Evolutionary conservation across 441 rosid genomes (phyloP), one percentile per base, ranked within the genome.

Genomic region (Croton setiger): DNA sequence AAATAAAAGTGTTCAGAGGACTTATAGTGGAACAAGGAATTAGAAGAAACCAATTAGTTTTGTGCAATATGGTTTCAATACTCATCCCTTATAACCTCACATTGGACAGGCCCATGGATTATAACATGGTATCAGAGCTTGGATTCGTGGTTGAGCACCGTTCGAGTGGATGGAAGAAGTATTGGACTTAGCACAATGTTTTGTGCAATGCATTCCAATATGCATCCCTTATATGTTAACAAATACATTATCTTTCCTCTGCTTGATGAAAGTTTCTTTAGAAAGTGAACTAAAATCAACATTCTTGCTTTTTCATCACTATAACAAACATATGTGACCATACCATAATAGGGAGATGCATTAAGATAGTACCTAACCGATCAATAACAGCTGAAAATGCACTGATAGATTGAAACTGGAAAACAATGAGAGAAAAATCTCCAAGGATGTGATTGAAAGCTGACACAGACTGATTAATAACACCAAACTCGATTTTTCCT

Each of bases 331-430:
- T 27, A 27, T 54, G 47, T 11, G 45, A 18, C 44, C 67, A 51
- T 4, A 33, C 31, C 20, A 49, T 0, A 61, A 9, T 13, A 39
- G 37, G 20, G 63, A 23, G 31, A 52, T 45, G 71, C 67, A 47
- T 55, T 48, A 66, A 68, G 53, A 62, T 13, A 66, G 59, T 86
- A 93, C 98, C 98, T 71, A 91, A 84, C 68, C 98, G 88, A 71
- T 93, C 97, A 85, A 93, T 89, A 83, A 91, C 92, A 47, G 98
- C 98, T 72, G 97, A 93, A 83, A 93, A 93, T 20, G 98, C 92
- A 81, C 93, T 93, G 78, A 93, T 89, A 63, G 97, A 81, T 80
- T 93, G 97, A 84, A 93, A 93, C 83, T 91, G 98, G 82, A 79
- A 93, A 57, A 93, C 96, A 53, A 93, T 84, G 70, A 93, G 92